These are phyloP conservation scores for Fusarium nematophilum DNA, from an alignment of 2,329 filamentous ascomycete species.

Conservation along the genomic window DNA sequence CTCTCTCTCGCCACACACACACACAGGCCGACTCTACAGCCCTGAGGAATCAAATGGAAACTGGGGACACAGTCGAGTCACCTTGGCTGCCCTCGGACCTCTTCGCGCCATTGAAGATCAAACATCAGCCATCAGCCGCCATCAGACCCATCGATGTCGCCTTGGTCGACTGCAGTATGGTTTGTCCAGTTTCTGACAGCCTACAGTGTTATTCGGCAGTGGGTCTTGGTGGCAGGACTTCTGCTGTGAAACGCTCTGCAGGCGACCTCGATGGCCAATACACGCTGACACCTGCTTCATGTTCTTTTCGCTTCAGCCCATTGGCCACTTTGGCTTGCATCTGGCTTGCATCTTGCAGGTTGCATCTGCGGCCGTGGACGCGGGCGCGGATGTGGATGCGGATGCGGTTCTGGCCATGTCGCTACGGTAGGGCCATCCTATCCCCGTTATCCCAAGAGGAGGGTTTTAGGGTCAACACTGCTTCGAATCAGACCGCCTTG, in stretches of 20 bases:
- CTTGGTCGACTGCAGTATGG: conserved; percentile 6
- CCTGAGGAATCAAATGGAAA: conserved; percentile 20
- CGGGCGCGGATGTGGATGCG: conserved; percentile 10
- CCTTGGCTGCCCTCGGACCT: conserved; percentile 15
- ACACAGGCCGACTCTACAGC: conserved; percentile 1
- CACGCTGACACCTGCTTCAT: conserved; percentile 22
- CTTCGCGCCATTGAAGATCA: conserved; percentile 28
- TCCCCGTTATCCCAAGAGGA: conserved; percentile 11
- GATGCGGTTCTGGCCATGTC: conserved; percentile 14
- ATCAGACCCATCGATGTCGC: conserved; percentile 20
- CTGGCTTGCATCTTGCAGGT: conserved; percentile 20
- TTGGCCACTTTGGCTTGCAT: conserved; percentile 30
- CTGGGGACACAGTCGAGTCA: conserved; percentile 14
- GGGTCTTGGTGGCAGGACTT: conserved; percentile 9
- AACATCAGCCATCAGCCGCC: conserved; percentile 27
- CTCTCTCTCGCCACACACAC: conserved; percentile 23
- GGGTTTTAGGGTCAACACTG: neutral
- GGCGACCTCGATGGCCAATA: conserved; percentile 26
- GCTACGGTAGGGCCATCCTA: conserved; percentile 23
- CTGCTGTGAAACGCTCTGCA: conserved; percentile 31
- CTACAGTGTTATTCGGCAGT: conserved; percentile 4
- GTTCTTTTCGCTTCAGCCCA: conserved; percentile 24
- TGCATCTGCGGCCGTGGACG: conserved; percentile 10
- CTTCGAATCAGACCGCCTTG: conserved; percentile 12
- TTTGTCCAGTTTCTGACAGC: conserved; percentile 14